phyloP scores from a whole-genome alignment of 805 yeast species.

The Lipomyces anomalus region DNA sequence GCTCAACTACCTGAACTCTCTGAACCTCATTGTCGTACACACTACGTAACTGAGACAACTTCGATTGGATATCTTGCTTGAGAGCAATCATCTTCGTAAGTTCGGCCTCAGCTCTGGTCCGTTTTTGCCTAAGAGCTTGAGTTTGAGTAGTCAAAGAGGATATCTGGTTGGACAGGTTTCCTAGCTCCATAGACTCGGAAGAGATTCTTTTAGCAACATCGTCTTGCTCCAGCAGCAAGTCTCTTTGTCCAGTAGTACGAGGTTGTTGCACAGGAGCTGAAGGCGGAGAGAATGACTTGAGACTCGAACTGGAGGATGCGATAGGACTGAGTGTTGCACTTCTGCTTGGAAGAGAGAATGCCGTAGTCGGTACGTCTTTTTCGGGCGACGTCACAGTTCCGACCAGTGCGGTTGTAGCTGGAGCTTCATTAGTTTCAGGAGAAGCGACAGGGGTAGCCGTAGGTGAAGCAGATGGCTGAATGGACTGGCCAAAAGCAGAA shows the following conservation, averaged over 20 bases:
- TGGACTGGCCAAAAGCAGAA: conserved; percentile 77
- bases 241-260: background rate
- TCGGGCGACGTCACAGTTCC: conserved; percentile 34
- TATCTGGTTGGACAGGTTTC: conserved; percentile 79
- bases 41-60: conserved; percentile 57
- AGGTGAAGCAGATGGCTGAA: conserved; percentile 39
- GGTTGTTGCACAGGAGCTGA: background rate
- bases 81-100: conserved; percentile 58
- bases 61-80: conserved; percentile 68
- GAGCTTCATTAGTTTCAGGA: conserved; percentile 19
- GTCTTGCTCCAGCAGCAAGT: conserved; percentile 24
- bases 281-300: conserved; percentile 3
- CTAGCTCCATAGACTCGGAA: conserved; percentile 76
- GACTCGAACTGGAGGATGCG: background rate
- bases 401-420: conserved; percentile 26
- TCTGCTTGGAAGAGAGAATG: conserved; percentile 26
- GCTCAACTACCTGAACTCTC: conserved; percentile 68
- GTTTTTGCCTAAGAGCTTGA: conserved; percentile 59
- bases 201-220: conserved; percentile 65
- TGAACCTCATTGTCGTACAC: conserved; percentile 74
- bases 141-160: conserved; percentile 74
- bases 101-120: conserved; percentile 70
- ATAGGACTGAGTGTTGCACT: conserved; percentile 17
- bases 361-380: conserved; percentile 21
- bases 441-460: conserved; percentile 19